Evolutionary conservation across 2,329 filamentous ascomycete genomes (phyloP).

Genomic region (Aspergillus clavatus): DNA sequence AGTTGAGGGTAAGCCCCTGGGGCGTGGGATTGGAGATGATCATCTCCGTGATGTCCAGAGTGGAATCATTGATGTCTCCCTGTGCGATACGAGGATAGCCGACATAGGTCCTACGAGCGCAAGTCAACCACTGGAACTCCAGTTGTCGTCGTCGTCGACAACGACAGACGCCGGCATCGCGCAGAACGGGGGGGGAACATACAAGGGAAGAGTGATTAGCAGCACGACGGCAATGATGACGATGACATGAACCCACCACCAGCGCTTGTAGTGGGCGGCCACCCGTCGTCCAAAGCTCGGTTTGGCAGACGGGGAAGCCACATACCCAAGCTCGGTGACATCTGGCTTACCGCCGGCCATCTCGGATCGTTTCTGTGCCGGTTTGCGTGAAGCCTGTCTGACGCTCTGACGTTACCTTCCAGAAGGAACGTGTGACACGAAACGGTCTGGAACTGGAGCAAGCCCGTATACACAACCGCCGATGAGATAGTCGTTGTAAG

Average conservation of each 20-base stretch:
- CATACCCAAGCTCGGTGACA: constrained; percentile 16
- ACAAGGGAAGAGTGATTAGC: constrained; percentile 54
- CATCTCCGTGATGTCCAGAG: constrained; percentile 48
- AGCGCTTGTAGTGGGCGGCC: constrained; percentile 38
- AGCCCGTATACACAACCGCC: not conserved
- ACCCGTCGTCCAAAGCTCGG: constrained; percentile 24
- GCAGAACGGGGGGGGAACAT: constrained; percentile 37
- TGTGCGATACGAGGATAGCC: constrained; percentile 57
- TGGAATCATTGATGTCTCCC: constrained; percentile 48
- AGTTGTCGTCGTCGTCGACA: too few species aligned
- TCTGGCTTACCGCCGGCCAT: constrained; percentile 22
- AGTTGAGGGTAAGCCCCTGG: constrained; percentile 46
- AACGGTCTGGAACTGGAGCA: not conserved
- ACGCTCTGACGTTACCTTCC: not conserved
- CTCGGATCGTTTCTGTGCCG: not conserved
- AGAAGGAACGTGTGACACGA: not conserved
- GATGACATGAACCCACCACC: constrained; percentile 53
- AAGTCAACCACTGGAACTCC: too few species aligned
- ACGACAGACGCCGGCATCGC: too few species aligned
- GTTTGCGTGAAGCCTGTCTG: not conserved
- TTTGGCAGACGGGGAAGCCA: constrained; percentile 12
- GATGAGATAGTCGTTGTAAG: not conserved
- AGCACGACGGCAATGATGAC: constrained; percentile 49
- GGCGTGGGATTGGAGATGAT: constrained; percentile 48
- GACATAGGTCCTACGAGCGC: constrained; percentile 56